Evolutionary conservation across 371 early-diverging fungal genomes (phyloP), one percentile per base, ranked within the genome.

Genomic region (Mucor plumbeus): DNA sequence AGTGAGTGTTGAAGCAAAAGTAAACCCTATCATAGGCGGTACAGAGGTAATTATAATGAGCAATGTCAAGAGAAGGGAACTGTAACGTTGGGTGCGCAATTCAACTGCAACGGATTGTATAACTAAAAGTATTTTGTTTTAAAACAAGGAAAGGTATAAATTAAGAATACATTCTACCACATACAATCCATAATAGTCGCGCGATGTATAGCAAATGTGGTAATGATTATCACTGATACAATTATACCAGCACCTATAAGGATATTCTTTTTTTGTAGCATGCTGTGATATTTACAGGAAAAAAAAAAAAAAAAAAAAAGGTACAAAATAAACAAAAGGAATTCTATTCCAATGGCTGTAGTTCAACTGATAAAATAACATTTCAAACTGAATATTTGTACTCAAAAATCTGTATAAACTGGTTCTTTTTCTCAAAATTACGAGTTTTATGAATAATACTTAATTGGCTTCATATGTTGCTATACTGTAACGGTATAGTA

Each of bases 21-120:
- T 77, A 39, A 83, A 83, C 0, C 80, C 80, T 13, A 80, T 21
- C 33, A 83, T 59, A 8, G 81, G 83, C 7, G 83, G 81, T 34
- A 76, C 77, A 0, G 83, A 83, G 1, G 76, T 74, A 1, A 76
- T 36, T 3, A 72, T 57, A 13, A 83, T 65, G 8, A 68, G 54
- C n/a, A 26, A 31, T 11, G 68, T 65, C 5, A 76, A 14, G 21
- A 77, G 10, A 7, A 76, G 19, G 7, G 70, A 70, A 19, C 81
- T 75, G 31, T 65, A 73, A 6, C 71, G 71, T 35, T 67, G 63
- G 33, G 75, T 67, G 5, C 81, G 75, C 62, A 81, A 63, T 31
- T 68, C 53, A 35, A 77, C 39, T 9, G 81, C 81, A 1, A 70
- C 66, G 7, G 44, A 57, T 50, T 81, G 81, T 66, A 81, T 73